Conservation (phyloP, 2,329 filamentous ascomycete species). For the Fusarium citri region DNA sequence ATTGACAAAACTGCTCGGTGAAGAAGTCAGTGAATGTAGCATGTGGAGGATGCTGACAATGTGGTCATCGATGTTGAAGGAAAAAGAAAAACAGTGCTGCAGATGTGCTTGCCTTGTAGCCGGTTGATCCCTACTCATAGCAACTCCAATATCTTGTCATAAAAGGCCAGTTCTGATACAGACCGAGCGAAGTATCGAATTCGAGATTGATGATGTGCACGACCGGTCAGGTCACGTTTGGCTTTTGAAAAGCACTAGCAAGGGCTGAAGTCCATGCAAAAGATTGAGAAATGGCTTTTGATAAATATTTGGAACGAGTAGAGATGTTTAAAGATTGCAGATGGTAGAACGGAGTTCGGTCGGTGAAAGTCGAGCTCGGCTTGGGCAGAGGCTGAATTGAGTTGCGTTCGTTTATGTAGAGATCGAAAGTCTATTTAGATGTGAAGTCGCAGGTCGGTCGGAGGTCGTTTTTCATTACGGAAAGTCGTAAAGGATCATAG, state of each 20-base stretch:
- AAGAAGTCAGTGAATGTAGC: slow-evolving; percentile 52
- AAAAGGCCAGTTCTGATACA: slow-evolving; percentile 38
- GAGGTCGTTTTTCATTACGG: slow-evolving; percentile 45
- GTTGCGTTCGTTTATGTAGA: slow-evolving; percentile 12
- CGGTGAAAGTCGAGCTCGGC: slow-evolving; percentile 30
- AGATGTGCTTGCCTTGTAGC: slow-evolving; percentile 62
- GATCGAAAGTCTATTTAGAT: slow-evolving; percentile 40
- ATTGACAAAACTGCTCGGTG: slow-evolving; percentile 68
- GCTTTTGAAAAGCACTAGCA: slow-evolving; percentile 27
- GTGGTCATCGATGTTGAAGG: slow-evolving; percentile 22
- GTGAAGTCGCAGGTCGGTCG: slow-evolving; percentile 37
- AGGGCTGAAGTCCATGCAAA: slow-evolving; percentile 36
- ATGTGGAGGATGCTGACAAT: slow-evolving; percentile 19
- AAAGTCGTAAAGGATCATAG: slow-evolving; percentile 45
- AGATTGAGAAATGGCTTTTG: slow-evolving; percentile 12
- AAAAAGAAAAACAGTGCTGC: slow-evolving; percentile 13
- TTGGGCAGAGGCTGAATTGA: slow-evolving; percentile 30
- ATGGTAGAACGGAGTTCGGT: slow-evolving; percentile 13
- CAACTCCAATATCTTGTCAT: slow-evolving; percentile 53
- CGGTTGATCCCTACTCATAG: slow-evolving; percentile 73
- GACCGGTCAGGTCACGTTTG: slow-evolving; percentile 34
- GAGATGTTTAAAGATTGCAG: slow-evolving; percentile 8
- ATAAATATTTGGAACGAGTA: slow-evolving; percentile 1
- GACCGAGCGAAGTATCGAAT: slow-evolving; percentile 29
- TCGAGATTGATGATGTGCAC: slow-evolving; percentile 38